phyloP scores from a whole-genome alignment of 2,329 filamentous ascomycete species.

The Fusarium staphyleae region DNA sequence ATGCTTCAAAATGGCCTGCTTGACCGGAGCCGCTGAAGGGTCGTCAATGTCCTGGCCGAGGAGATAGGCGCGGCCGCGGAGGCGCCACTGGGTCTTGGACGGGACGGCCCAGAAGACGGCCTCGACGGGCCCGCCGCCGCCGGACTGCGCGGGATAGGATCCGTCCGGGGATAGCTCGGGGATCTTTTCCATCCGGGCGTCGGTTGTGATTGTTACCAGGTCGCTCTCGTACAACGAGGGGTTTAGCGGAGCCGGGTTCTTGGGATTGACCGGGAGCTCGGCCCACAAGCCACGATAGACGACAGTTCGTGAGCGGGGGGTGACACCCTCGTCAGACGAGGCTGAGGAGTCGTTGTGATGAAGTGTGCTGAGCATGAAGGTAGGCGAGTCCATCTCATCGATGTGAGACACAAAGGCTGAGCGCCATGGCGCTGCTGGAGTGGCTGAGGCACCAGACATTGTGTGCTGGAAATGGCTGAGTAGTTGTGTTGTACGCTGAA shows the following conservation, averaged over 20 bases:
- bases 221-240: conserved; percentile 75
- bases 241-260: conserved; percentile 77
- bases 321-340: conserved; percentile 44
- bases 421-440: conserved; percentile 60
- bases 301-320: conserved; percentile 75
- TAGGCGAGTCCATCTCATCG: conserved; percentile 54
- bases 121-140: conserved; percentile 77
- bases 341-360: conserved; percentile 49
- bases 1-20: conserved; percentile 64
- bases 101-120: conserved; percentile 82
- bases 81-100: conserved; percentile 80
- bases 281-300: conserved; percentile 88
- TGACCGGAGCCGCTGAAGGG: conserved; percentile 54
- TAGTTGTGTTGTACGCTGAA: conserved; percentile 41
- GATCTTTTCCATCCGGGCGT: conserved; percentile 85
- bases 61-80: conserved; percentile 78
- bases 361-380: conserved; percentile 60
- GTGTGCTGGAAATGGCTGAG: conserved; percentile 40
- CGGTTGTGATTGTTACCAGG: conserved; percentile 83
- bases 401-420: conserved; percentile 60
- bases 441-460: conserved; percentile 37
- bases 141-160: conserved; percentile 53
- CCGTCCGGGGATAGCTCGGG: conserved; percentile 65
- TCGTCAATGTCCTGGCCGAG: conserved; percentile 72
- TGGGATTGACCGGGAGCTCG: conserved; percentile 72